Conservation (phyloP, 352 stramenopile species). For the Phytophthora citrophthora region DNA sequence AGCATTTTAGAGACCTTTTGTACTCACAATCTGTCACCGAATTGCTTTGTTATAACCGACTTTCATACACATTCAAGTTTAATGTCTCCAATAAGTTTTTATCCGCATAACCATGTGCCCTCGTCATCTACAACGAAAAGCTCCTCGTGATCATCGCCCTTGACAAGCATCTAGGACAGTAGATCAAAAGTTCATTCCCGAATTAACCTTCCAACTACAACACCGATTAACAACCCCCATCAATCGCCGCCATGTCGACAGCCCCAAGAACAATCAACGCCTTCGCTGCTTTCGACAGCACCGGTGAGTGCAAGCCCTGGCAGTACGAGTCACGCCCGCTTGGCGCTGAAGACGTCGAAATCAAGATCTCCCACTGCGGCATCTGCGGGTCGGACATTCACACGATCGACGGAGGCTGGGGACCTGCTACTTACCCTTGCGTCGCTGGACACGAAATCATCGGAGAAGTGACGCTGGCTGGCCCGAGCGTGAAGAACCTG, state of each 20-base stretch:
- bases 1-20: background rate
- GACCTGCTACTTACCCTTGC: constrained; percentile 36
- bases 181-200: constrained; percentile 5
- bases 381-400: constrained; percentile 44
- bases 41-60: background rate
- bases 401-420: constrained; percentile 52
- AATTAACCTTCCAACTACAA: constrained; percentile 11
- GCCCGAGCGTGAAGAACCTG: constrained; percentile 58
- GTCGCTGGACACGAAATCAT: constrained; percentile 53
- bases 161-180: too few species aligned
- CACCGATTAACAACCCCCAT: background rate
- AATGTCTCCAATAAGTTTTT: background rate
- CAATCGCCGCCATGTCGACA: constrained; percentile 14
- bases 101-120: background rate
- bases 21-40: background rate
- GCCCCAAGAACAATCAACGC: constrained; percentile 37
- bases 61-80: background rate
- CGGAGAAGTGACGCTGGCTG: constrained; percentile 22
- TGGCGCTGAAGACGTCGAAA: constrained; percentile 26
- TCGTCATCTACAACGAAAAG: background rate
- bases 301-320: constrained; percentile 35
- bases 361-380: constrained; percentile 26
- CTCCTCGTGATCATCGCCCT: background rate
- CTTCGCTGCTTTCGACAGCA: constrained; percentile 43
- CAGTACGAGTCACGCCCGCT: constrained; percentile 41